These are phyloP conservation scores for Fagopyrum homotropicum DNA, from an alignment of 148 eudicot genomes.

Conservation along the genomic window DNA sequence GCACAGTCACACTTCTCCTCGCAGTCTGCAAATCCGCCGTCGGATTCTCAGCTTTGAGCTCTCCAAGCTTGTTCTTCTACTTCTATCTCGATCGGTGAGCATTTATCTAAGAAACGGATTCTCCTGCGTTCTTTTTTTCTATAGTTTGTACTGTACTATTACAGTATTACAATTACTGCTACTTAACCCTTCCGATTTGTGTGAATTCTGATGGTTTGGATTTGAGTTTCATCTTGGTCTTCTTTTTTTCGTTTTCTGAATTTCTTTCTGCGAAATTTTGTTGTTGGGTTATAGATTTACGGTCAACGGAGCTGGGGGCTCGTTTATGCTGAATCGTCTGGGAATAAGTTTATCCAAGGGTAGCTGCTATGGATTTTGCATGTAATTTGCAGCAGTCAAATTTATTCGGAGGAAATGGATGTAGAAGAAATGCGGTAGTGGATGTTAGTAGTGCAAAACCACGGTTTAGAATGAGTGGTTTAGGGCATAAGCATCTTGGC, in stretches of 20 bases:
- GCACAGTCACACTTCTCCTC: slow-evolving; percentile 9
- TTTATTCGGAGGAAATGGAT: slow-evolving; percentile 34
- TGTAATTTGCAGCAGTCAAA: slow-evolving; percentile 53
- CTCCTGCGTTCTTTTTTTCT: not conserved
- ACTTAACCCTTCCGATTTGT: slow-evolving; percentile 16
- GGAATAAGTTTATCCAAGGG: not conserved
- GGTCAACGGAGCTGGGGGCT: slow-evolving; percentile 13
- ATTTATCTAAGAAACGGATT: not conserved
- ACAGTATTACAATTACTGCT: not conserved
- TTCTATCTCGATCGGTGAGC: slow-evolving; percentile 22
- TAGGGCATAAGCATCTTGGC: slow-evolving; percentile 30
- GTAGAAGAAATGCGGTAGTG: slow-evolving; percentile 24
- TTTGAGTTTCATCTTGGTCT: slow-evolving; percentile 7
- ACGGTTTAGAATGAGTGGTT: slow-evolving; percentile 24
- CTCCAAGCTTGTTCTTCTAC: slow-evolving; percentile 1
- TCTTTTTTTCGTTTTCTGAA: slow-evolving; percentile 10
- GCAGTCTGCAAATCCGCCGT: slow-evolving; percentile 32
- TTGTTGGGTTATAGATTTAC: not conserved
- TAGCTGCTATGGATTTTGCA: slow-evolving; percentile 43
- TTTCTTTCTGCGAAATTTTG: not conserved
- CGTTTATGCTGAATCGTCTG: slow-evolving; percentile 8
- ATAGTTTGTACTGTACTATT: not conserved
- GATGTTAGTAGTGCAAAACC: slow-evolving; percentile 24
- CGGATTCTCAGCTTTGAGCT: slow-evolving; percentile 20
- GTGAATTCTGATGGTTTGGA: not conserved